Evolutionary conservation across 2,329 filamentous ascomycete species (phyloP), one percentile per base, ranked within the genome.

Genomic region (Aspergillus ibericus): DNA sequence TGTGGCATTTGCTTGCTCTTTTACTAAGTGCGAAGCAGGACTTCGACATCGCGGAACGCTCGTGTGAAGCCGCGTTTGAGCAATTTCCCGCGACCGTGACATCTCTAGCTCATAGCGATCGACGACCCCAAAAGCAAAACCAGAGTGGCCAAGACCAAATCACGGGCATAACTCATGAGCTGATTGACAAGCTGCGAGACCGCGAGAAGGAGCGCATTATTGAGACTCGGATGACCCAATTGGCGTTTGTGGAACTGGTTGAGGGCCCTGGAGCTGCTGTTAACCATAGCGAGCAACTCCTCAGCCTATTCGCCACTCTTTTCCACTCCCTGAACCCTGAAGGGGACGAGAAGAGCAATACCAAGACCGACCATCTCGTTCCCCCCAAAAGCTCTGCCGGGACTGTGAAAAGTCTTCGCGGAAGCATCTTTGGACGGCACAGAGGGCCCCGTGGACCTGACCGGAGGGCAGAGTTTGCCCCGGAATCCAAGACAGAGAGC

Each of bases 221-320:
- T n/a, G 91, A 98, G 74, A 87, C 97, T 61, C 96, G 96, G 74
- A 96, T 98, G 85, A 97, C 93, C 10, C 93, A 98, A 69, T 81
- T 99, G 59, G 84, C 90, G 4, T 83, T 99, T 18, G 76, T 95
- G 3, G 93, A 98, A 75, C 79, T 95, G 15, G 79, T 91, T 3
- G 92, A 97, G 71, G 92, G 92, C 1, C 87, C 92, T 0, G 88
- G 91, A 58, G 85, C 88, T 57, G 93, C 95, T 16, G 91, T 98
- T 52, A 96, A 96, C 70, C 88, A 90, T 60, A 93, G 90, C 70
- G 87, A 91, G 63, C 92, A 97, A 74, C 81, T 99, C 38, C 79
- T 99, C 18, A 86, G 86, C 15, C 80, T 98, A 0, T 99, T 95
- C 70, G 85, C 87, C 3, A 84, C 90, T 61, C 80, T 99, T 0